Percentiles rank a stretch among this genome's conserved stretches.
phyloP scores from a whole-genome alignment of 1,284 basidiomycete genomes.

The Stygiomarasmius scandens region DNA sequence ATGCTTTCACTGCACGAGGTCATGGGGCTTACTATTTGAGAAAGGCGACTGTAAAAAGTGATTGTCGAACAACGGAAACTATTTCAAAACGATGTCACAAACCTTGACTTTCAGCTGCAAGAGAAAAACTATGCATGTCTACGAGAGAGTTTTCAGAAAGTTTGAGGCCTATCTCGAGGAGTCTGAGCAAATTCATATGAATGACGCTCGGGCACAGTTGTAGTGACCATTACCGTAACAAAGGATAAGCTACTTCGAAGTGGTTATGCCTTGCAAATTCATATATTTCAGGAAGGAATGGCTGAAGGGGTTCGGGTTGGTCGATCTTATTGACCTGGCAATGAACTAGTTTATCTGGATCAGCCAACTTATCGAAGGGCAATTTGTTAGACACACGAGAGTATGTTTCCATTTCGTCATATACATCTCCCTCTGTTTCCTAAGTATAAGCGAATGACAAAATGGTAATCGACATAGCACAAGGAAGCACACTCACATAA shows the following conservation, averaged over 20 bases:
- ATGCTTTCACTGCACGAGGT: background rate
- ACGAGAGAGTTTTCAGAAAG: conserved; percentile 59
- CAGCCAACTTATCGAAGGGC: background rate
- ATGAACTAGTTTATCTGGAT: conserved; percentile 38
- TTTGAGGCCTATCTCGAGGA: conserved; percentile 60
- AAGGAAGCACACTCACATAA: conserved; percentile 43
- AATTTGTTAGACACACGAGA: conserved; percentile 41
- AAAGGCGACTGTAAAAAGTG: background rate
- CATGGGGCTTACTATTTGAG: conserved; percentile 52
- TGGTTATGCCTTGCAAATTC: conserved; percentile 55
- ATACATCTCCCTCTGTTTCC: conserved; percentile 58
- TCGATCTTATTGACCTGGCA: conserved; percentile 43
- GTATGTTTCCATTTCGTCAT: conserved; percentile 61
- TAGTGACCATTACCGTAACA: conserved; percentile 42
- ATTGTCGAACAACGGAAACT: background rate
- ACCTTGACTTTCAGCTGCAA: conserved; percentile 50
- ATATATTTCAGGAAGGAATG: conserved; percentile 60
- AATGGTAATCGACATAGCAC: background rate
- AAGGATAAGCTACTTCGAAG: conserved; percentile 48
- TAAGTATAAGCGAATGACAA: conserved; percentile 20
- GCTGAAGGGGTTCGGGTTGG: conserved; percentile 52
- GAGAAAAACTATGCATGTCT: conserved; percentile 51
- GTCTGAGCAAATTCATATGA: conserved; percentile 28
- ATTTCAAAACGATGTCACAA: conserved; percentile 11
- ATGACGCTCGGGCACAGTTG: conserved; percentile 21